A percentile compares a stretch with the other conserved stretches of the same genome.
These are phyloP conservation scores for Neofusicoccum kwambonambiense DNA, from an alignment of 2,329 filamentous ascomycete genomes.

Conservation along the genomic window DNA sequence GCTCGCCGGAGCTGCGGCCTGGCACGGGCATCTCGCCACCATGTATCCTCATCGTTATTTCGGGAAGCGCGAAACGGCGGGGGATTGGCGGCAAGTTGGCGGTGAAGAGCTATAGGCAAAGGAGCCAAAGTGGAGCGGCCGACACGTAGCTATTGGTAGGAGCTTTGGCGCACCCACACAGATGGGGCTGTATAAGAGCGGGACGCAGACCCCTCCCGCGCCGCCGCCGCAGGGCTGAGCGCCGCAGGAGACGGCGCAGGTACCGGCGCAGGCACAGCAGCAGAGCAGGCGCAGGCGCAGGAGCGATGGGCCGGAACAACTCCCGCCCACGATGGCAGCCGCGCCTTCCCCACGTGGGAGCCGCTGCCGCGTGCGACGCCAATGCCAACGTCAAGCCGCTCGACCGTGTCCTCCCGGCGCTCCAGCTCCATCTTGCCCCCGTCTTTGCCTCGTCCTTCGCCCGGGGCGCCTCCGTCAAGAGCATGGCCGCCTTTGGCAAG, in stretches of 20 bases:
- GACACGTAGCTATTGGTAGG: conserved; percentile 17
- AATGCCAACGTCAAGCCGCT: neutral
- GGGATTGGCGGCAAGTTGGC: conserved; percentile 9
- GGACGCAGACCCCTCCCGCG: neutral
- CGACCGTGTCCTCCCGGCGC: conserved; percentile 1
- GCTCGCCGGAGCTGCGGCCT: neutral
- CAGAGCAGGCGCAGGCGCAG: neutral
- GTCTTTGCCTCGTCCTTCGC: conserved; percentile 8
- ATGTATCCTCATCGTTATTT: neutral
- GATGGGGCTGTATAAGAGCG: conserved; percentile 15
- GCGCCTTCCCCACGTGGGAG: neutral
- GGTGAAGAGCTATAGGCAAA: neutral
- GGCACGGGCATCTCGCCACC: neutral
- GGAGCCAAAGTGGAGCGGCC: conserved; percentile 11
- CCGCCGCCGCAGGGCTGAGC: neutral
- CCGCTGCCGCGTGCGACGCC: neutral
- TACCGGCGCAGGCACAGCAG: too few relatives aligned
- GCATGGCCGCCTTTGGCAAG: conserved; percentile 3
- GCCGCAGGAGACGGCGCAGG: neutral
- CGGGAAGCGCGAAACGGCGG: neutral
- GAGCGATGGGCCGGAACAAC: conserved; percentile 6
- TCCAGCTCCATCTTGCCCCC: conserved; percentile 5
- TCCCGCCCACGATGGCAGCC: neutral
- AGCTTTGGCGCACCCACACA: neutral
- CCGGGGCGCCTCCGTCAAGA: neutral